Evolutionary conservation across 495 filamentous ascomycete genomes (phyloP), one percentile per base, ranked within the genome.

Genomic region (Hypoxylon lienhwacheense): DNA sequence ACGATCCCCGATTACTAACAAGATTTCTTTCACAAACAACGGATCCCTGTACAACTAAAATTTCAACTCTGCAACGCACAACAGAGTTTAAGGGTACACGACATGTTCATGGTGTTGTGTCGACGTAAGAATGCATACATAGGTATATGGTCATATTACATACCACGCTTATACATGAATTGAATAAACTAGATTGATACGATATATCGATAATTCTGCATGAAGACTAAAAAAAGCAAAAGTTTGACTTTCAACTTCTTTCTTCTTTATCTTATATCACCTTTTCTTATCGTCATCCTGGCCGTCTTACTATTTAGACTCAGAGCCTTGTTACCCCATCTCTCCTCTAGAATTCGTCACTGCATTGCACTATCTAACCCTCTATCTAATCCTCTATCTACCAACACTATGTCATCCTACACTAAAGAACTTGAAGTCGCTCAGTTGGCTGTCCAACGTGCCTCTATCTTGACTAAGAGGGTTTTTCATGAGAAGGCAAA

Each of bases 401-500:
- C 19, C 19, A 20, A 39, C 26, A 62, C 43, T 29, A 73, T 73
- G 67, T 60, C 58, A 47, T 66, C 75, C 61, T 96, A 96, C 78
- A 74, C 81, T 52, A 82, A 85, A 53, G 92, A 97, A 76, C 85
- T 91, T 55, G 78, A 85, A 60, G 81, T 95, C 42, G 92, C 93
- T 54, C 85, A 91, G 69, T 84, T 97, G 16, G 91, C 95, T 49
- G 90, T 97, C 37, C 91, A 95, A 72, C 84, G 95, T 47, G 93
- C 93, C 14, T 77, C 85, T 20, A 74, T 91, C 55, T 84, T 97
- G 50, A 97, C 93, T 45, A 90, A 96, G 76, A 84, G 83, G 55
- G 91, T 97, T 70, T 97, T 95, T 81, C 84, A 88, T 73, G 85
- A 89, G 48, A 89, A 86, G 66, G 85, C 90, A 59, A 97, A 97